Base-by-base conservation (phyloP, 306 rosid species). In the Herpetospermum pedunculosum region DNA sequence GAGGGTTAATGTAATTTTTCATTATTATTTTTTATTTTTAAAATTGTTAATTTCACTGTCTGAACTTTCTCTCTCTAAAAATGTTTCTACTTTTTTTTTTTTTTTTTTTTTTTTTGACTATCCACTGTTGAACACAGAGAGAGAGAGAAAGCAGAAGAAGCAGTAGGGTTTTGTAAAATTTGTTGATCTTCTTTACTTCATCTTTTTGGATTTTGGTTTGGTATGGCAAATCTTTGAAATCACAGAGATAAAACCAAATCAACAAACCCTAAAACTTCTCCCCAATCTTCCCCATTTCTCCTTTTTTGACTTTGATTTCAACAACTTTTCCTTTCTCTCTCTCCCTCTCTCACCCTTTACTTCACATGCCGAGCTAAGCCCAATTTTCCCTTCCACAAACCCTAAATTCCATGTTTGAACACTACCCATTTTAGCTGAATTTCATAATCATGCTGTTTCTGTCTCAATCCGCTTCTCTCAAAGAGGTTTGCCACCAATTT, bases 121-220 rank as follows among this genome's bases (percentile, higher is more conserved):
- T 6, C 38, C 53, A 72, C 82, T 37, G 79, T 76, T 48, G 72
- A 25, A 6, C 74, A 72, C 48, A 71, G 75, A 58, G 70, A 34
- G 71, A 69, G 78, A 16, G 48, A 44, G 49, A 44, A 18, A 13
- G 49, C 49, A 44, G n/a, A n/a, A n/a, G n/a, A 55, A 35, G 3
- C 67, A 60, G 89, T 83, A 85, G 91, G 92, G 89, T 84, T 88
- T 73, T 81, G 44, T 63, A 54, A 26, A 2, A 8, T 15, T 60
- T 53, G 3, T 19, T 37, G 26, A 7, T 63, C 29, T 28, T 35
- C 47, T 60, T 32, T 34, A 6, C 34, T 76, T 73, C 74, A 77
- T 77, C 82, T 80, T 77, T 75, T 84, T 54, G 73, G 29, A 5
- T 71, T n/a, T 73, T 62, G 25, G 63, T 50, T 2, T 52, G 67